phyloP scores from a whole-genome alignment of 2,329 filamentous ascomycete species.

The Trichophaea hybrida region DNA sequence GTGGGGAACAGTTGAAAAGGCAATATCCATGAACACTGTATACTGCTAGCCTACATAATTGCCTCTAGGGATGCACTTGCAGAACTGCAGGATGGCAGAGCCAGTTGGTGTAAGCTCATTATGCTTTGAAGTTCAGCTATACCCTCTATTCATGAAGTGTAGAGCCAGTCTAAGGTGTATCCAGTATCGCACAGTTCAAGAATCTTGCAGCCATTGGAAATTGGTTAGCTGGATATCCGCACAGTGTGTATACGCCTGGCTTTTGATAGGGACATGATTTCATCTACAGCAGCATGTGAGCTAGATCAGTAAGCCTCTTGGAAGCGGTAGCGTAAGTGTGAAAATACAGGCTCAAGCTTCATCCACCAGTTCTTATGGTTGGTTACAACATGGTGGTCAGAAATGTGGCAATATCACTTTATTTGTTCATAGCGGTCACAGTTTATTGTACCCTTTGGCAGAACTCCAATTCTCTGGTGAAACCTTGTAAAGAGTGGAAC shows the following conservation, averaged over 20 bases:
- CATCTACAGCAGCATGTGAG: not conserved
- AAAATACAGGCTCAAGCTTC: not conserved
- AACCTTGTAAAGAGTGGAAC: no score
- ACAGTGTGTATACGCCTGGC: not conserved
- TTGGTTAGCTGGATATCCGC: not conserved
- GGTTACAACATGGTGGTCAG: not conserved
- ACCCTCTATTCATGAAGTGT: not conserved
- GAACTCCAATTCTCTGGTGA: not conserved
- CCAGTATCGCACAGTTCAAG: not conserved
- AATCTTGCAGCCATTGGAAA: not conserved
- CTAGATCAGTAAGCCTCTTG: not conserved
- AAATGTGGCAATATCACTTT: not conserved
- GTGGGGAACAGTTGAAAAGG: not conserved
- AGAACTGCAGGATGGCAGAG: not conserved
- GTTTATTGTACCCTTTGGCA: not conserved
- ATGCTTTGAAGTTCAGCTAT: not conserved
- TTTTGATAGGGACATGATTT: not conserved
- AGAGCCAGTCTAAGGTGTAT: conserved; percentile 1
- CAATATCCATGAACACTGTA: not conserved
- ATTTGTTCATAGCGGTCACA: not conserved
- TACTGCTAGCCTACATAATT: no score
- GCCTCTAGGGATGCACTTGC: not conserved
- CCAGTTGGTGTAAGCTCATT: not conserved
- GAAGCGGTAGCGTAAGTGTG: not conserved
- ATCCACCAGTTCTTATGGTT: not conserved